A percentile compares a stretch with the other conserved stretches of the same genome.
phyloP scores from a whole-genome alignment of 495 filamentous ascomycete genomes.

The Xylaria flabelliformis region DNA sequence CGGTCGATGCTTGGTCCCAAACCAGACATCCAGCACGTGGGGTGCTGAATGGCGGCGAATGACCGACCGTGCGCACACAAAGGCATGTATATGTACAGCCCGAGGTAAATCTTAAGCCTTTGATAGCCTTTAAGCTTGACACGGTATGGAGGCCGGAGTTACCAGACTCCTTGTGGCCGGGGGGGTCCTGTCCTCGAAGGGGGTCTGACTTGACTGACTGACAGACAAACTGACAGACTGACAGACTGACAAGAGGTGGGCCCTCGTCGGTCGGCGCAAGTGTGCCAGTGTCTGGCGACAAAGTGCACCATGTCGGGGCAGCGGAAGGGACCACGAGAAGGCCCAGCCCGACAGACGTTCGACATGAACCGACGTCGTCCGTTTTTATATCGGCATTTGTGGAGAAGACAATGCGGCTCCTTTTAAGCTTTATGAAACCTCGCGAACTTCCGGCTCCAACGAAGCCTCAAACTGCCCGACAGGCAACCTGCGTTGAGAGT shows the following conservation, averaged over 20 bases:
- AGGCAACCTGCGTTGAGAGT: constrained; percentile 29
- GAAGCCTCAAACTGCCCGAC: constrained; percentile 37
- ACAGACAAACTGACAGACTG: no score
- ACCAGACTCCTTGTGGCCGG: neutral
- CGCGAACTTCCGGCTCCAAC: constrained; percentile 40
- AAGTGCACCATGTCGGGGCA: neutral
- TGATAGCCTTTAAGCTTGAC: constrained; percentile 6
- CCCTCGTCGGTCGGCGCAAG: constrained; percentile 5
- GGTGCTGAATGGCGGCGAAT: constrained; percentile 42
- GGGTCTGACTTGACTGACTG: no score
- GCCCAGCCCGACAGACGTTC: neutral
- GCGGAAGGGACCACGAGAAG: constrained; percentile 14
- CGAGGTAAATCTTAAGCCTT: constrained; percentile 10
- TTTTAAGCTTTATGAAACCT: constrained; percentile 42
- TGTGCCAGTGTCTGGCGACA: neutral
- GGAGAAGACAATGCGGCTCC: constrained; percentile 43
- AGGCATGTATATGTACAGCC: constrained; percentile 1
- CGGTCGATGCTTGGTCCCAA: constrained; percentile 1
- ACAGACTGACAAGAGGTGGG: neutral
- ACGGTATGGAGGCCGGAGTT: neutral
- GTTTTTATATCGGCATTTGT: constrained; percentile 37
- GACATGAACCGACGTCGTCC: constrained; percentile 31
- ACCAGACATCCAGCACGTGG: constrained; percentile 32
- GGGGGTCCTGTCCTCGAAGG: no score
- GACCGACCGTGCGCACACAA: constrained; percentile 20